phyloP scores from a whole-genome alignment of 1,139 yeast species.

The Taphrina wiesneri region DNA sequence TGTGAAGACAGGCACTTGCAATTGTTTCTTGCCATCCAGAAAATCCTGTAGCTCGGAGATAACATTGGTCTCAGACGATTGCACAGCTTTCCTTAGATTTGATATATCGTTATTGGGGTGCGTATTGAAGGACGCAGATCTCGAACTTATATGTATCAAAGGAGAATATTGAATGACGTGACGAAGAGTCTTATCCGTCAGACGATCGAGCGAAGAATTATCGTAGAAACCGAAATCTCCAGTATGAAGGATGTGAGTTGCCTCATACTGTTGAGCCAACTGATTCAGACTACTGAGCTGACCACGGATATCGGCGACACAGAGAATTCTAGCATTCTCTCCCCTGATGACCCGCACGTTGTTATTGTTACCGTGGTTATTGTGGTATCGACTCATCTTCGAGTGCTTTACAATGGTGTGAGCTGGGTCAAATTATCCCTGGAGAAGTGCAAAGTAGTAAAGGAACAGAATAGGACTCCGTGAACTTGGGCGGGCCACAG shows the following conservation, averaged over 20 bases:
- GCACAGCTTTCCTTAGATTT: slow-evolving; percentile 49
- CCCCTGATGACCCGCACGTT: slow-evolving; percentile 17
- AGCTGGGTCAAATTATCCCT: not conserved
- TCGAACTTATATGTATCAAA: slow-evolving; percentile 42
- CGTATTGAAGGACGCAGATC: slow-evolving; percentile 26
- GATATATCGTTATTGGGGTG: slow-evolving; percentile 45
- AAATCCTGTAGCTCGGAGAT: slow-evolving; percentile 60
- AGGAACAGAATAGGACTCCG: not conserved
- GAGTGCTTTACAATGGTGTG: not conserved
- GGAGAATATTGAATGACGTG: slow-evolving; percentile 73
- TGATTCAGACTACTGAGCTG: slow-evolving; percentile 53
- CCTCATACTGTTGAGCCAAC: slow-evolving; percentile 52
- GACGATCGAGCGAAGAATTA: slow-evolving; percentile 56
- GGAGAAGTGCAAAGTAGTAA: not conserved
- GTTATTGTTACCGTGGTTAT: slow-evolving; percentile 8
- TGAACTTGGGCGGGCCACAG: not conserved
- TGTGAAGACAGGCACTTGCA: slow-evolving; percentile 71
- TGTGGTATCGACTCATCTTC: slow-evolving; percentile 23
- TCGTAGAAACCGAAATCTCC: slow-evolving; percentile 82
- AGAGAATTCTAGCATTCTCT: slow-evolving; percentile 48
- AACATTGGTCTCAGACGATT: slow-evolving; percentile 17
- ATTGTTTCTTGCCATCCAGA: slow-evolving; percentile 51
- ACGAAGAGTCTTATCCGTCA: slow-evolving; percentile 50
- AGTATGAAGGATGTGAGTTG: slow-evolving; percentile 63
- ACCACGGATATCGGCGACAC: slow-evolving; percentile 50